A percentile compares a stretch with the other conserved stretches of the same genome.
Evolutionary conservation across 2,329 filamentous ascomycete genomes (phyloP).

Genomic region (Thielaviopsis ethacetica): DNA sequence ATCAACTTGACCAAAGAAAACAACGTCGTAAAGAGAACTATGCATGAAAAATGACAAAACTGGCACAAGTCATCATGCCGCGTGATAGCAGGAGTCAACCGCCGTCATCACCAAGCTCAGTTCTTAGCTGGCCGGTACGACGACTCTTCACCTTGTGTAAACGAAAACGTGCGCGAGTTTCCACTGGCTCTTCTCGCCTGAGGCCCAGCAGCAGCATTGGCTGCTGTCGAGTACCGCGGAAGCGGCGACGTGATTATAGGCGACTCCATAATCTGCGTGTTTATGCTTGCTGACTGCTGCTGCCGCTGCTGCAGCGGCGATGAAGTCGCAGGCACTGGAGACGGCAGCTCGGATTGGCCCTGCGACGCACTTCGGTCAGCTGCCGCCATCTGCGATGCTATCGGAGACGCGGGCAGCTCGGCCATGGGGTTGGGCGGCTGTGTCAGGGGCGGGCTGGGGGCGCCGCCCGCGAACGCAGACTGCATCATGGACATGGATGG

Average conservation of each 20-base stretch:
- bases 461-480: neutral
- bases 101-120: neutral
- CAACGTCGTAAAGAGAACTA: no score
- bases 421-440: neutral
- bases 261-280: neutral
- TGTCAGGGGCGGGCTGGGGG: neutral
- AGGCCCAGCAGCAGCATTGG: neutral
- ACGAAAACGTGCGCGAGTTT: constrained; percentile 17
- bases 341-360: neutral
- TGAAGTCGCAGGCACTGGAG: no score
- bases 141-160: constrained; percentile 17
- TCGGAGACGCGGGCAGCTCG: neutral
- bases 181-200: neutral
- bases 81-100: no score
- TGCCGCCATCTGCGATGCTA: neutral
- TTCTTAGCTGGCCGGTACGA: constrained; percentile 16
- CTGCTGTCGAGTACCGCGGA: neutral
- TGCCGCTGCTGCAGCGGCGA: no score
- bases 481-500: neutral
- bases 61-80: no score
- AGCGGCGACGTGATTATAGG: neutral
- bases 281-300: neutral
- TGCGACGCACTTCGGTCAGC: neutral
- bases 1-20: no score
- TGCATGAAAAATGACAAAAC: no score